Conservation (phyloP, 441 rosid genomes). For the Brassica hybrid region DNA sequence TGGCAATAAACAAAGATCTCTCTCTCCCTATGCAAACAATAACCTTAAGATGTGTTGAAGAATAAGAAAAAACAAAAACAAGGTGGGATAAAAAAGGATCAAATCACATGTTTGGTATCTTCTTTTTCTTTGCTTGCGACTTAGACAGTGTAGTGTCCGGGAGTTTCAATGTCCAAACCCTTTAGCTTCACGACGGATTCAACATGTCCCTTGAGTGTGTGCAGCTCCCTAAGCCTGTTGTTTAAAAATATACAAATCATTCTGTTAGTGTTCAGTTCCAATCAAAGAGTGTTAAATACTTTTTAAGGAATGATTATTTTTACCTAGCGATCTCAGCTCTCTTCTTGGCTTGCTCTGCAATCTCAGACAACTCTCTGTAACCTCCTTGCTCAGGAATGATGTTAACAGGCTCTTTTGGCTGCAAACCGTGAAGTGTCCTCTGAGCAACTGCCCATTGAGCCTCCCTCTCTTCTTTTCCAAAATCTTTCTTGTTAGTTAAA, state of each 20-base stretch:
- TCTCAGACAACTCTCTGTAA: constrained; percentile 85
- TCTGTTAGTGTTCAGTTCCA: neutral
- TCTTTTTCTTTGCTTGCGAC: neutral
- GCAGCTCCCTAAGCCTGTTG: constrained; percentile 82
- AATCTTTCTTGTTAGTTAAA: constrained; percentile 85
- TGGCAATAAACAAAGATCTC: constrained; percentile 33
- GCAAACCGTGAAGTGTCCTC: constrained; percentile 85
- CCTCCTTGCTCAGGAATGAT: constrained; percentile 69
- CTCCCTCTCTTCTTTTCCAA: constrained; percentile 85
- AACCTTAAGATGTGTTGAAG: constrained; percentile 28
- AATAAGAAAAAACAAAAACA: neutral
- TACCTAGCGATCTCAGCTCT: constrained; percentile 91
- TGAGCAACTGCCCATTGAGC: constrained; percentile 96
- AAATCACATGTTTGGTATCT: constrained; percentile 13
- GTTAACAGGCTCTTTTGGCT: constrained; percentile 64
- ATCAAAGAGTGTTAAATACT: neutral
- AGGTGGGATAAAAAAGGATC: constrained; percentile 9
- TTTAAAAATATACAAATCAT: neutral
- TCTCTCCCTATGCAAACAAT: constrained; percentile 36
- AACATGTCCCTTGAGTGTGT: constrained; percentile 89
- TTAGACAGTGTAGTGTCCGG: constrained; percentile 84
- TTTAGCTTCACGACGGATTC: constrained; percentile 93
- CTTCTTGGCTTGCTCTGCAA: constrained; percentile 91
- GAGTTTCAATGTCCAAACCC: constrained; percentile 87
- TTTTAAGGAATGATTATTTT: neutral